Evolutionary conservation across 352 stramenopile species (phyloP), one percentile per base, ranked within the genome.

Genomic region (Pythium dissimile): DNA sequence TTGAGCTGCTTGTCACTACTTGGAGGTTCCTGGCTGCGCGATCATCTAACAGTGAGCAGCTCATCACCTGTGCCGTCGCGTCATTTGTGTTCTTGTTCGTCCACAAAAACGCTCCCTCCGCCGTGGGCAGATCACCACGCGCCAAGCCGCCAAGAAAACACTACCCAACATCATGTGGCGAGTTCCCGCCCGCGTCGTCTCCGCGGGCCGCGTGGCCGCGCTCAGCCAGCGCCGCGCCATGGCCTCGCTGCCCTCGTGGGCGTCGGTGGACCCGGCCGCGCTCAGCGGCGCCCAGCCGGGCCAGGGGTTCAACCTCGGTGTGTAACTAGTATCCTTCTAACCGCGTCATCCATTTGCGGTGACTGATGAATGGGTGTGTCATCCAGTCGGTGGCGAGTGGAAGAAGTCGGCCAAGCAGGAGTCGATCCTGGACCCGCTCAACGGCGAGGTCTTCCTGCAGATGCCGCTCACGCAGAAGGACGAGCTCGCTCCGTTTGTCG

Each of bases 381-480:
- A 21, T 59, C 13, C 44, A 83, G 93, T 98, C 20, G 80, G 92
- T 30, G 96, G 96, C 41, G 65, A 97, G 54, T 99, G 94, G 94
- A 72, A 69, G 20, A 81, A 80, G 48, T 65, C 73, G 13, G 55
- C 64, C 32, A 81, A 88, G 70, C 81, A 64, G 8, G 88, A 97
- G 56, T 67, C 62, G 15, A 94, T 99, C 66, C 66, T 96, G 28
- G 93, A 99, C 71, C 97, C 97, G 11, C 67, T 98, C 49, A 98
- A 98, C 72, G 92, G 90, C 31, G 86, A 97, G 44, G 75, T 84
- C 15, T 98, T 99, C 53, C 87, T 99, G 60, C 88, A 88, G 24
- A 90, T 98, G 67, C 94, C 96, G 7, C 79, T 97, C 54, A 98
- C 96, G 47, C 76, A 95, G 60, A 80, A 71, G 59, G 53, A 83